phyloP scores from a whole-genome alignment of 2,329 filamentous ascomycete species.

The Purpureocillium lavendulum region DNA sequence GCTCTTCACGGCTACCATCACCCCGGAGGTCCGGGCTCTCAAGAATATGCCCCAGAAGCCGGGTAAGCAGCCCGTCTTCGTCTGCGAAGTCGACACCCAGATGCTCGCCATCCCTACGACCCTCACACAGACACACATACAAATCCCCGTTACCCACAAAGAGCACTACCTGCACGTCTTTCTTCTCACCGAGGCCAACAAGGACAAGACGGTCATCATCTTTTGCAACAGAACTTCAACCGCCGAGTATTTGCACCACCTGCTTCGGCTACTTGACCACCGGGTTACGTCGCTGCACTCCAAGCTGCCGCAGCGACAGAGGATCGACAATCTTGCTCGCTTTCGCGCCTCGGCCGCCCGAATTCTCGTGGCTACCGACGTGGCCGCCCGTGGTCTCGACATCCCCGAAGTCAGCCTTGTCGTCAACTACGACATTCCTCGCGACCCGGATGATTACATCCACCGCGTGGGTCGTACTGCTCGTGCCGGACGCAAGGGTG shows the following conservation, averaged over 20 bases:
- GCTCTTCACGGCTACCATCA: slow-evolving; percentile 93
- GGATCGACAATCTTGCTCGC: slow-evolving; percentile 78
- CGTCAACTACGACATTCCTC: slow-evolving; percentile 90
- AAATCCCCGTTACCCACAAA: slow-evolving; percentile 84
- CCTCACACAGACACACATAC: slow-evolving; percentile 75
- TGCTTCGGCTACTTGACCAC: slow-evolving; percentile 78
- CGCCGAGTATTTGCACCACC: slow-evolving; percentile 80
- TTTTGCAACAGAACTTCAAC: slow-evolving; percentile 92
- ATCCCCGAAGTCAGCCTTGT: slow-evolving; percentile 88
- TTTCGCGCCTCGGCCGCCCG: slow-evolving; percentile 86
- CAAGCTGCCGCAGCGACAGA: slow-evolving; percentile 72
- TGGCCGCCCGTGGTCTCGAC: slow-evolving; percentile 88
- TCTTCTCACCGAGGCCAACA: slow-evolving; percentile 68
- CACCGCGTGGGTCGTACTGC: slow-evolving; percentile 94
- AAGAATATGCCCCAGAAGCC: slow-evolving; percentile 66
- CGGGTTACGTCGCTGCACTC: slow-evolving; percentile 89
- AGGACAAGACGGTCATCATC: slow-evolving; percentile 72
- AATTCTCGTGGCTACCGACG: slow-evolving; percentile 89
- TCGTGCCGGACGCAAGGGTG: slow-evolving; percentile 76
- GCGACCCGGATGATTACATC: slow-evolving; percentile 96
- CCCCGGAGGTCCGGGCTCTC: slow-evolving; percentile 79
- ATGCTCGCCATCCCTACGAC: slow-evolving; percentile 70
- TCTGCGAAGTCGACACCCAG: slow-evolving; percentile 79
- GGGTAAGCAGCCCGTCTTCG: slow-evolving; percentile 69
- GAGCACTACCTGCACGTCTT: slow-evolving; percentile 93